A percentile compares a stretch with the other conserved stretches of the same genome.
Conservation (phyloP, 208 protist genomes). For the Herpetomonas samuelpessoai region DNA sequence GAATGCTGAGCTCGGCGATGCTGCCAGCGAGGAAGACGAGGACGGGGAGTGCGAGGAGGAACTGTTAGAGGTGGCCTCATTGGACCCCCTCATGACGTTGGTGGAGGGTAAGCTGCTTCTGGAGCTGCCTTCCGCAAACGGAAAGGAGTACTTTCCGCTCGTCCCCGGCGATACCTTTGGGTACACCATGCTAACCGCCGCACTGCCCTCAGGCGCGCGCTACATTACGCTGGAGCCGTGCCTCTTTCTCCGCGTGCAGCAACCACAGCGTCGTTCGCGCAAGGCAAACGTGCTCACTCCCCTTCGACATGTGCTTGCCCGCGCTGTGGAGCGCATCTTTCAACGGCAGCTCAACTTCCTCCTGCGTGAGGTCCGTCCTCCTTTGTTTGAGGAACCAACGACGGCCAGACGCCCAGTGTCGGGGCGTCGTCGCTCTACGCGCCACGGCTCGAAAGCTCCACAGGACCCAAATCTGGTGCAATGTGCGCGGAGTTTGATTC, state of each 20-base stretch:
- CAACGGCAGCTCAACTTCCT: constrained; percentile 36
- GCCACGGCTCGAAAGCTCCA: background rate
- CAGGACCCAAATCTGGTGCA: background rate
- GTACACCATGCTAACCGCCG: constrained; percentile 31
- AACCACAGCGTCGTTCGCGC: constrained; percentile 8
- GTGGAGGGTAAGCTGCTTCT: constrained; percentile 31
- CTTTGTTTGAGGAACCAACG: constrained; percentile 5
- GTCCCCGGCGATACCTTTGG: constrained; percentile 57
- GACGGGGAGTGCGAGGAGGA: background rate
- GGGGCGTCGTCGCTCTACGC: too few species aligned
- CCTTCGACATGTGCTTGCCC: constrained; percentile 9
- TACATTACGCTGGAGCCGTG: constrained; percentile 56
- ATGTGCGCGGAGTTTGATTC: constrained; percentile 34
- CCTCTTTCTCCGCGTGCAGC: constrained; percentile 30
- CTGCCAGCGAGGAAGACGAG: background rate
- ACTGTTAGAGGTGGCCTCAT: constrained; percentile 4
- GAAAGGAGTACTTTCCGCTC: constrained; percentile 40
- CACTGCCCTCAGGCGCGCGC: constrained; percentile 45
- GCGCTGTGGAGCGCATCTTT: constrained; percentile 26
- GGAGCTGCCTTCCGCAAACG: constrained; percentile 20
- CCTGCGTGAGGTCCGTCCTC: constrained; percentile 21
- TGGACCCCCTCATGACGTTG: constrained; percentile 28
- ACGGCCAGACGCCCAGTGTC: background rate
- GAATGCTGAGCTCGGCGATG: background rate
- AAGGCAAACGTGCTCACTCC: constrained; percentile 16